phyloP scores from a whole-genome alignment of 305 asterid species.

The Rubia tinctorum region DNA sequence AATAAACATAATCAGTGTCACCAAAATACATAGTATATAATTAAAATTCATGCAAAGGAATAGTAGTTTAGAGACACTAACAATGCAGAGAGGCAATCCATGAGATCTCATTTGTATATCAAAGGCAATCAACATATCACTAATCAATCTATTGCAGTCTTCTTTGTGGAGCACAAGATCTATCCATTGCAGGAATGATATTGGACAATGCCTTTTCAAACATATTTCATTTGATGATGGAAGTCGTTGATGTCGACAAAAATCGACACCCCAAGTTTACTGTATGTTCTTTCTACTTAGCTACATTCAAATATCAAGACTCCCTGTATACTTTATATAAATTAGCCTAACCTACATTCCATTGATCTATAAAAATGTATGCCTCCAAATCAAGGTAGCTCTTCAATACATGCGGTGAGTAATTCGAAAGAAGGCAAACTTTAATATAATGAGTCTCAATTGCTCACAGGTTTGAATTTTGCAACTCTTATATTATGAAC shows the following conservation, averaged over 20 bases:
- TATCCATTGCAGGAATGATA: constrained; percentile 99
- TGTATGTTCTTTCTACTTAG: too few species aligned
- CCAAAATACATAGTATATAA: too few species aligned
- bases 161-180: constrained; percentile 99
- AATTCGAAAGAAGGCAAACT: constrained; percentile 91
- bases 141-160: constrained; percentile 45
- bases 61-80: too few species aligned
- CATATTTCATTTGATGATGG: constrained; percentile 92
- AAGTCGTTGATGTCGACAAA: constrained; percentile 92
- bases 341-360: neutral
- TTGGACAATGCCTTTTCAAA: constrained; percentile 97
- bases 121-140: too few species aligned
- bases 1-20: too few species aligned
- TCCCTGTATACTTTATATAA: too few species aligned
- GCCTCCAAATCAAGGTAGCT: constrained; percentile 82
- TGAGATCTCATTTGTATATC: too few species aligned
- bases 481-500: constrained; percentile 18
- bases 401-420: constrained; percentile 96
- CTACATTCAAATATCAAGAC: too few species aligned
- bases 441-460: constrained; percentile 80
- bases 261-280: too few species aligned
- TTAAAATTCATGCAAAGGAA: too few species aligned
- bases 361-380: neutral
- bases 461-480: constrained; percentile 57
- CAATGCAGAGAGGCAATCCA: too few species aligned